These are phyloP conservation scores for Taxillus chinensis DNA, from an alignment of 164 flowering plant species.

Conservation along the genomic window DNA sequence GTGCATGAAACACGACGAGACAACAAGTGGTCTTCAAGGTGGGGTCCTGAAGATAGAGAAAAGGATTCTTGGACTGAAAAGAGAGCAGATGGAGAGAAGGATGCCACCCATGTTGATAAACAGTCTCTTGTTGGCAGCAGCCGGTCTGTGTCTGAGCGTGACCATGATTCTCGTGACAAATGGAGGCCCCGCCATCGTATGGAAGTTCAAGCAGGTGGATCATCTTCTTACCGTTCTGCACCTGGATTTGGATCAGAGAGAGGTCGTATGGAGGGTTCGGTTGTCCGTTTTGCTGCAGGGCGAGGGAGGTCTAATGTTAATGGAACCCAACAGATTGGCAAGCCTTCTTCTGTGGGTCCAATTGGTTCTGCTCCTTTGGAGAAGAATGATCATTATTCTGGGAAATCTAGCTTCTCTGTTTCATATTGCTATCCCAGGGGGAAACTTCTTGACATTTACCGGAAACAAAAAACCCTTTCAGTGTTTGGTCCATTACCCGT, in stretches of 20 bases:
- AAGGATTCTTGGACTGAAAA: slow-evolving; percentile 62
- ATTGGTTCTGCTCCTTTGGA: slow-evolving; percentile 36
- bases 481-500: slow-evolving; percentile 33
- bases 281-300: slow-evolving; percentile 63
- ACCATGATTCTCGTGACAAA: slow-evolving; percentile 78
- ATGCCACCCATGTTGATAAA: slow-evolving; percentile 49
- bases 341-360: slow-evolving; percentile 30
- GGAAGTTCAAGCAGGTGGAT: slow-evolving; percentile 53
- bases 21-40: slow-evolving; percentile 84
- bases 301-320: slow-evolving; percentile 54
- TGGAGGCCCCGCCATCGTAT: slow-evolving; percentile 94
- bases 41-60: slow-evolving; percentile 98
- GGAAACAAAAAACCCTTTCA: slow-evolving; percentile 39
- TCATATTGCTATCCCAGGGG: slow-evolving; percentile 74
- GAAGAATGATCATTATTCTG: slow-evolving; percentile 28
- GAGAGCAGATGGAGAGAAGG: slow-evolving; percentile 54
- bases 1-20: slow-evolving; percentile 68
- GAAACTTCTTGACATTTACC: slow-evolving; percentile 84
- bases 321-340: slow-evolving; percentile 13
- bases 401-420: slow-evolving; percentile 26
- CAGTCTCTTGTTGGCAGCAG: slow-evolving; percentile 29
- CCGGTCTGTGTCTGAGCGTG: slow-evolving; percentile 57
- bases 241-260: slow-evolving; percentile 82
- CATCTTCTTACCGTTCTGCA: slow-evolving; percentile 60
- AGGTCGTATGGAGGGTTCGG: slow-evolving; percentile 52